Evolutionary conservation across 306 rosid genomes (phyloP).

Genomic region (Astragalus membranaceus): DNA sequence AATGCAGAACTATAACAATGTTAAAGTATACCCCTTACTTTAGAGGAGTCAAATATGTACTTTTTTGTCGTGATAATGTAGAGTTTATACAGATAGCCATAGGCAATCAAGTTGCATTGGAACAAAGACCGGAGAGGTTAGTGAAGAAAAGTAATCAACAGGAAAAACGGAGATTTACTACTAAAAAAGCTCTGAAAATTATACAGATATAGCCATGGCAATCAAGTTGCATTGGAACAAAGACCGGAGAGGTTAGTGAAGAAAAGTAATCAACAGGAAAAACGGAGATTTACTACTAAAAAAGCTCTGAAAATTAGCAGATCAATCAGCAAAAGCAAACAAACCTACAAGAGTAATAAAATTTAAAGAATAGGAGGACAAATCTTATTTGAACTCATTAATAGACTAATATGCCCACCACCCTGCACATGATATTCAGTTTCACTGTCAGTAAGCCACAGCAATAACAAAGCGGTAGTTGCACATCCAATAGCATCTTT

Average conservation of each 20-base stretch:
- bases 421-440: not conserved
- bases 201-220: constrained; percentile 2
- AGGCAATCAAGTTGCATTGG: constrained; percentile 4
- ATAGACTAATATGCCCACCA: not conserved
- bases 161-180: not conserved
- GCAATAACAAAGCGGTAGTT: not conserved
- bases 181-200: too few relatives aligned
- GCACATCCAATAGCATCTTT: not conserved
- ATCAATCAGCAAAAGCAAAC: not conserved
- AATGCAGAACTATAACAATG: not conserved
- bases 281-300: not conserved
- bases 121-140: too few relatives aligned
- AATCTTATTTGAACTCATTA: not conserved
- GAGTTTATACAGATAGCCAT: not conserved
- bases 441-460: not conserved
- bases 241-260: too few relatives aligned
- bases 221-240: not conserved
- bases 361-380: not conserved
- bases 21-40: not conserved
- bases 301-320: not conserved
- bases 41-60: not conserved
- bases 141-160: not conserved
- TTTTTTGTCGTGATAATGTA: not conserved
- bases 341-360: not conserved
- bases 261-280: not conserved